Evolutionary conservation across 345 rosid species (phyloP).

Genomic region (Draba incana): DNA sequence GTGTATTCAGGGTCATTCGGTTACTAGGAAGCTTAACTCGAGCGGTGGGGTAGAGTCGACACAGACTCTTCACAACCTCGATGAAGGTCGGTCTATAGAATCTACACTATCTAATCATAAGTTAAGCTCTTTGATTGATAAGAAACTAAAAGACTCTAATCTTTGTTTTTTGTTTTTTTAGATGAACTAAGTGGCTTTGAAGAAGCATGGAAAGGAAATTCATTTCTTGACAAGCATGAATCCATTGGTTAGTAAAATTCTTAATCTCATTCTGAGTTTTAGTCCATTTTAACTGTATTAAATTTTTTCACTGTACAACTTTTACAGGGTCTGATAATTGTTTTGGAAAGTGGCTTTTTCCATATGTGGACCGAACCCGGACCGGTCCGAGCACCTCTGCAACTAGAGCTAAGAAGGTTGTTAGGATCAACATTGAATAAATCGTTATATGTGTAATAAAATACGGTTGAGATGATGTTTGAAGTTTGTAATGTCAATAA

Average conservation of each 20-base stretch:
- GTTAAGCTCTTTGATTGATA: not conserved
- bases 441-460: not conserved
- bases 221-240: slow-evolving; percentile 44
- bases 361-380: slow-evolving; percentile 31
- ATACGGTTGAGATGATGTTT: slow-evolving; percentile 1
- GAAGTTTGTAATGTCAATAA: not conserved
- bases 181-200: slow-evolving; percentile 71
- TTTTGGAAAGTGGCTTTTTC: slow-evolving; percentile 53
- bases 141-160: not conserved
- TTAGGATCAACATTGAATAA: slow-evolving; percentile 78
- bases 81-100: slow-evolving; percentile 60
- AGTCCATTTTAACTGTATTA: not conserved
- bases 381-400: slow-evolving; percentile 28
- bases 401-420: slow-evolving; percentile 55
- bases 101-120: not conserved
- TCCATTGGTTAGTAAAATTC: slow-evolving; percentile 23
- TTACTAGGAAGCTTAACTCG: slow-evolving; percentile 69
- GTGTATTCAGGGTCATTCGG: slow-evolving; percentile 68
- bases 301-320: not conserved
- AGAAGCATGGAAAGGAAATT: slow-evolving; percentile 64
- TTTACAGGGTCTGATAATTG: slow-evolving; percentile 40
- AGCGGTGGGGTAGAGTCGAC: slow-evolving; percentile 76
- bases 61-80: slow-evolving; percentile 76
- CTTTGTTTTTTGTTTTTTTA: slow-evolving; percentile 42
- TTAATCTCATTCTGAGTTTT: not conserved